Evolutionary conservation across 768 basidiomycete genomes (phyloP), one percentile per base, ranked within the genome.

Genomic region (Trametes coccinea): DNA sequence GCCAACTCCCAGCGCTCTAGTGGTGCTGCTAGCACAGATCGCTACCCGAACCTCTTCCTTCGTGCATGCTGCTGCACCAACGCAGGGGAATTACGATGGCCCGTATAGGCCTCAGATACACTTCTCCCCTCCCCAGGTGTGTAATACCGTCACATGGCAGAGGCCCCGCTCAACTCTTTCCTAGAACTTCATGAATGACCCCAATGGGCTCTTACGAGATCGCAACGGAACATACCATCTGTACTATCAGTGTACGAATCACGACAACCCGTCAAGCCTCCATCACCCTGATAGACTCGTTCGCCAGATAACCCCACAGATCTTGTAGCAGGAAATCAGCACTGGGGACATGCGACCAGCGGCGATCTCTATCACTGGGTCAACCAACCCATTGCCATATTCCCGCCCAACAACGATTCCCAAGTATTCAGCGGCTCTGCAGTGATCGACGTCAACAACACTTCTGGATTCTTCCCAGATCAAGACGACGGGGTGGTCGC

Each of bases 311-410:
- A 59, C 17, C 62, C 62, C 5, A 51, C 57, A 2, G 62, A 33
- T 0, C 10, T 59, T 5, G 48, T 55, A 10, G 56, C 56, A 1
- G 62, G 53, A 9, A 59, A 63, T 33, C 62, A 59, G 43, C 56
- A 59, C 22, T 63, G 62, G 62, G 62, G 62, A 2, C 62, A 63
- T 34, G 62, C 62, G 4, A 63, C 62, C 2, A 63, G 56, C 53
- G 13, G 22, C 7, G 62, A 63, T 22, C 57, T 63, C 40, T 63
- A 63, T 41, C 62, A 63, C 34, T 63, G 57, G 62, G 27, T 30
- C 4, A 63, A 59, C 43, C 62, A 63, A 11, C 56, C 62, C 8
- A 59, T 63, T n/a, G 56, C 62, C 31, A 59, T 63, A 22, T 63
- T 39, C 48, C 57, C 62, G 2, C 56, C 62, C 22, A 59, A 46